Evolutionary conservation across 2,329 filamentous ascomycete genomes (phyloP).

Genomic region (Fusarium pseudograminearum): DNA sequence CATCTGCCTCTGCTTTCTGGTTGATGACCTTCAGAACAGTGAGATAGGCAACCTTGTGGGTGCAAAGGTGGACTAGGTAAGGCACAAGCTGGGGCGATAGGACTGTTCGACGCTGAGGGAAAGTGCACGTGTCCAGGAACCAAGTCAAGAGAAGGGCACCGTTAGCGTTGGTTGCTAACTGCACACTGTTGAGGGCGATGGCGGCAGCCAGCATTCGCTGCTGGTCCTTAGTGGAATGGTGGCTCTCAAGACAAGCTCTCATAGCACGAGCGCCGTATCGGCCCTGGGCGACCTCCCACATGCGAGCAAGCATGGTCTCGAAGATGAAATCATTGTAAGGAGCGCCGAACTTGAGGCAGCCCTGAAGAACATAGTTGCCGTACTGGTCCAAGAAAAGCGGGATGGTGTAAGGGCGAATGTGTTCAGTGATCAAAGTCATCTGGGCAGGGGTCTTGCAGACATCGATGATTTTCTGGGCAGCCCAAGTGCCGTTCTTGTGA

Average conservation of each 20-base stretch:
- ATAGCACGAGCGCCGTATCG: slow-evolving; percentile 95
- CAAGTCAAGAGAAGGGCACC: slow-evolving; percentile 94
- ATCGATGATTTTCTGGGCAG: slow-evolving; percentile 98
- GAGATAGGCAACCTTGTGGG: slow-evolving; percentile 97
- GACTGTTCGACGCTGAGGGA: slow-evolving; percentile 90
- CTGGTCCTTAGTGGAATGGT: slow-evolving; percentile 94
- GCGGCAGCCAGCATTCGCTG: slow-evolving; percentile 93
- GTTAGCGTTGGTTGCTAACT: slow-evolving; percentile 95
- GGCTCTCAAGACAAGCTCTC: slow-evolving; percentile 95
- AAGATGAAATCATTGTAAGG: slow-evolving; percentile 98
- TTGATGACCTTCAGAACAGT: slow-evolving; percentile 99
- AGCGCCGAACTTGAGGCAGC: slow-evolving; percentile 89
- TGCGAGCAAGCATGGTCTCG: slow-evolving; percentile 91
- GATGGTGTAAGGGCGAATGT: slow-evolving; percentile 86
- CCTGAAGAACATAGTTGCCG: slow-evolving; percentile 97
- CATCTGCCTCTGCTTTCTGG: slow-evolving; percentile 93
- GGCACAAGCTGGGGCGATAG: slow-evolving; percentile 92
- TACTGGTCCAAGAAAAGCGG: slow-evolving; percentile 97
- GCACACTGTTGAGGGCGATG: slow-evolving; percentile 96
- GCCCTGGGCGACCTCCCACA: slow-evolving; percentile 94
- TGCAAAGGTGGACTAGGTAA: slow-evolving; percentile 93
- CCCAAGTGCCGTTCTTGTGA: slow-evolving; percentile 99
- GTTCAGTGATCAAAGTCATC: slow-evolving; percentile 85
- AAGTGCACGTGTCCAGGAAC: slow-evolving; percentile 98
- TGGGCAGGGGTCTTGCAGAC: slow-evolving; percentile 88